Evolutionary conservation across 257 asterid genomes (phyloP), one percentile per base, ranked within the genome.

Genomic region (Pogostemon cablin): DNA sequence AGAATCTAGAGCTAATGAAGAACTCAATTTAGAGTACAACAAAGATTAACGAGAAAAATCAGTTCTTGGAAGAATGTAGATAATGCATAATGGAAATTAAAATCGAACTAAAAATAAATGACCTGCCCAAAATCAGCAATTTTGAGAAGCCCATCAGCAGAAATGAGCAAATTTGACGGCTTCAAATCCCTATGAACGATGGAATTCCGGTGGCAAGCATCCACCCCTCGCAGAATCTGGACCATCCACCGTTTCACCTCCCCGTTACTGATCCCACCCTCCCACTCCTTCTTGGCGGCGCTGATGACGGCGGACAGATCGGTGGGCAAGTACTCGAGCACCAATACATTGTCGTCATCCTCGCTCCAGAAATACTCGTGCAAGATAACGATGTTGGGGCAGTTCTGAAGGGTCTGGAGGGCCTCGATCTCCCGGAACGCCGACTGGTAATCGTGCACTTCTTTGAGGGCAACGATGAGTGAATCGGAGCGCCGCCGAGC

Each of bases 91-190:
- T 9, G 50, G 5, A 11, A 68, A 58, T 8, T 12, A 37, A 32
- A 66, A 59, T 4, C 20, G 17, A 48, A 48, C 1, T n/a, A 10
- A 47, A 40, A 7, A 7, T 10, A 44, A 25, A 50, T 9, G 3
- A 89, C 99, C 99, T 95, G 98, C 53, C 99, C 99, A 69, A 95
- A 95, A 82, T 95, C 99, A 39, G 98, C 99, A 59, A 95, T 73
- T 64, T 95, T 95, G 67, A 95, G 96, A 9, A 91, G 65, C 7
- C 99, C 99, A 4, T 88, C 85, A 20, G 86, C 81, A 9, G 97
- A 95, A 68, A 95, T 85, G 76, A 91, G 84, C 90, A 95, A 78
- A 86, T 95, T 95, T 0, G 93, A 78, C 0, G 99, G 99, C 82
- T 95, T 91, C 83, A 95, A 75, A 78, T 95, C 99, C 76, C 98